Base-by-base conservation (phyloP, 192 early-diverging fungal species). In the Pilaira anomala region DNA sequence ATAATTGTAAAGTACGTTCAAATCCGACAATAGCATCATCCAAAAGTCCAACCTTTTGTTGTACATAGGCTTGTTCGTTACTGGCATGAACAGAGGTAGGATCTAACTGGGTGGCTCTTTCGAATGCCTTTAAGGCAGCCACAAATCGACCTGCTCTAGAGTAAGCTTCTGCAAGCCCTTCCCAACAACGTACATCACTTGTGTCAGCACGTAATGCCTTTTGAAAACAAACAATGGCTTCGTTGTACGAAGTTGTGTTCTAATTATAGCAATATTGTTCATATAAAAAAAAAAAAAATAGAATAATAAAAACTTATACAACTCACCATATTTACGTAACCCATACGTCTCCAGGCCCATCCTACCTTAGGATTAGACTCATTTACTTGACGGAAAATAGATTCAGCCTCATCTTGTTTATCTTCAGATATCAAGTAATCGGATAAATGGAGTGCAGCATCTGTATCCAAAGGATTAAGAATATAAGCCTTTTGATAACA, bases 331-430 rank as follows among this genome's bases (percentile, higher is more conserved):
- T 79, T 68, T 18, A 85, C 59, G 48, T 93, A 91, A 9, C 91
- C 96, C 2, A 95, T 75, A 49, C 83, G 74, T 54, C 82, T 81
- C 88, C 89, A 91, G 12, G 90, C 89, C 93, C 93, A 95, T 6
- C 76, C 80, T 22, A 75, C 75, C 28, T 80, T 78, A 26, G 77
- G 77, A 16, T 63, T 66, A 0, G 74, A 67, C 11, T 70, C 63
- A 24, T 76, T 65, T 5, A 77, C 74, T 14, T 74, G 60, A 7
- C 69, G 54, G 59, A 88, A 78, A 1, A 91, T 60, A 1, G 61
- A 67, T 22, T 78, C 74, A 0, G 89, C 88, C 18, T 77, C 54
- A 22, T 73, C 69, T 1, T 62, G 7, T 25, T 83, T 65, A 3
- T 75, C 75, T 7, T 78, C 77, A 0, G 61, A 68, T 42, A 87